Evolutionary conservation across 805 yeast species (phyloP), one percentile per base, ranked within the genome.

Genomic region (Saturnispora serradocipensis): DNA sequence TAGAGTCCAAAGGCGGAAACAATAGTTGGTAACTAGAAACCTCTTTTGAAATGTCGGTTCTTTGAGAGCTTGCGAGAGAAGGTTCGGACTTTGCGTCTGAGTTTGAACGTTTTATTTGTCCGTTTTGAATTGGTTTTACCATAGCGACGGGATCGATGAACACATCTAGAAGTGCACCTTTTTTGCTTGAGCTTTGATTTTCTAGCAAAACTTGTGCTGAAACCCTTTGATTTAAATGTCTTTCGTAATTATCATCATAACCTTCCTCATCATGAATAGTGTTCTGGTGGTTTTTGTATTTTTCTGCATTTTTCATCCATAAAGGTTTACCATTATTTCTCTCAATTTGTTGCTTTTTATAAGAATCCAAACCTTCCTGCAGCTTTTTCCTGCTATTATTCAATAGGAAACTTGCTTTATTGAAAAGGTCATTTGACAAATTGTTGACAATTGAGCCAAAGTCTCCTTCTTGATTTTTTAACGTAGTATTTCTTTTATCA

Each of bases 291-390:
- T 71, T 3, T 73, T 72, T 16, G 69, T 82, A 74, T 57, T 60
- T 69, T 13, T 67, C 71, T 58, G 78, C 82, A 54, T 78, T 75
- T 52, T 70, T 74, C 89, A 87, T 82, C 95, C 95, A 87, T 1
- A 82, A 79, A 0, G 95, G 95, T 56, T 69, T 61, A 46, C 66
- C 64, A 40, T 65, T 63, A 20, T 61, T 61, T 11, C 61, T 61
- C 43, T 62, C 59, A 51, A 63, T 49, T 39, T 56, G 65, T 43
- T 65, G 66, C 35, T 63, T 65, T 55, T 77, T 78, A 58, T 82
- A 77, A 61, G 76, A 77, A 13, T 79, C 85, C 28, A 83, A 68
- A 40, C 85, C 86, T 57, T 79, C 78, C 55, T 79, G 77, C 10
- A 85, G 71, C 36, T 82, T 80, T 53, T 80, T 73, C 49, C 75